These are phyloP conservation scores for Saccharomyces hybrid DNA, from an alignment of 1,139 yeast genomes.

Conservation along the genomic window DNA sequence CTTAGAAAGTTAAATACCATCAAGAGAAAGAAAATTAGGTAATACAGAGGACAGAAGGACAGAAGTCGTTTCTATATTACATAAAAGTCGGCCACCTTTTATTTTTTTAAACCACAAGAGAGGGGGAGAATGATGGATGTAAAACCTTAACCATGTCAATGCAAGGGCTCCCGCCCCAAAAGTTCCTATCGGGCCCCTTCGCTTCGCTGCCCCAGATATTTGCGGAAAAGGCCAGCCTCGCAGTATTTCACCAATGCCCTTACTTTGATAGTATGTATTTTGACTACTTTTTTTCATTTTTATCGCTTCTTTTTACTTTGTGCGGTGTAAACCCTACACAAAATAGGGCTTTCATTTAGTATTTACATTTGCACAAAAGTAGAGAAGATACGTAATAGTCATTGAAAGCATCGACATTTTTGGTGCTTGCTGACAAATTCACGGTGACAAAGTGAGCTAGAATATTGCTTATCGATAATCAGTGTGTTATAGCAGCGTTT, in stretches of 20 bases:
- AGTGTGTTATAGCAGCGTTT: neutral
- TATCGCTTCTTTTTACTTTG: neutral
- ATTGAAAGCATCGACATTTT: neutral
- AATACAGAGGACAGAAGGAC: neutral
- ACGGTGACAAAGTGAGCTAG: neutral
- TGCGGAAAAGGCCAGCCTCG: neutral
- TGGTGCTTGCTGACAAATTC: neutral
- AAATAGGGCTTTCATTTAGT: neutral
- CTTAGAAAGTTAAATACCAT: neutral
- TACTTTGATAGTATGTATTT: neutral
- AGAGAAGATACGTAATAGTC: neutral
- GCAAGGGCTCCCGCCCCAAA: slow-evolving; percentile 1
- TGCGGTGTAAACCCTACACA: neutral
- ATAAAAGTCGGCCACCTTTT: neutral
- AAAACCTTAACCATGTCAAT: neutral
- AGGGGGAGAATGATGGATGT: neutral
- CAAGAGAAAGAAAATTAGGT: neutral
- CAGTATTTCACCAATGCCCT: neutral
- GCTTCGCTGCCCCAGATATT: neutral
- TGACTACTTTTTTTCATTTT: neutral
- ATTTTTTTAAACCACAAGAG: neutral
- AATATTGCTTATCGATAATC: neutral
- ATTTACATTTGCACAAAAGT: neutral
- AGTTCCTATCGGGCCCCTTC: neutral
- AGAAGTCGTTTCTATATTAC: neutral